Evolutionary conservation across 257 asterid species (phyloP), one percentile per base, ranked within the genome.

Genomic region (Ophiorrhiza pumila): DNA sequence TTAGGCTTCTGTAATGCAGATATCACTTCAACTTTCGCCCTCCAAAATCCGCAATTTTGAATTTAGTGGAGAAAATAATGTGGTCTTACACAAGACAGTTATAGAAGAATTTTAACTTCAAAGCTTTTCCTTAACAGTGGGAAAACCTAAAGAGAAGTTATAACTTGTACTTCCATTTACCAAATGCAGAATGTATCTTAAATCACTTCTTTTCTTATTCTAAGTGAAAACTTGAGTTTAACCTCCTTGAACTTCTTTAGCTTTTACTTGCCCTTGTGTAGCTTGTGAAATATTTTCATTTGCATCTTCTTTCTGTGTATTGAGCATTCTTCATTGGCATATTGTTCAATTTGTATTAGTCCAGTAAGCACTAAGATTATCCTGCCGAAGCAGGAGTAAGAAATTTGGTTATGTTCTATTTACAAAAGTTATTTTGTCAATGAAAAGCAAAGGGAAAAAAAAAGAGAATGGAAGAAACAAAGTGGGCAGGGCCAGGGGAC

Each of bases 41-140:
- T 47, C 58, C 53, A 22, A 14, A 27, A 45, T n/a, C n/a, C n/a
- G 47, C 31, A 55, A 35, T n/a, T 45, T 23, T 69, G 34, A 4
- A 52, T 34, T 5, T 69, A 27, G 31, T 13, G 18, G 47, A 9
- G 27, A 50, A 29, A 5, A 50, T 11, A 50, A 39, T 14, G 27
- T 1, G 7, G 25, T 27, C 25, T 56, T n/a, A 68, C 3, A 2
- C n/a, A 22, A 50, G 73, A 23, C 42, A 69, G 60, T 69, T 52
- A 35, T 31, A 14, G 34, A 39, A 55, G 37, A 72, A 32, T 32
- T n/a, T 71, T 12, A 41, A 71, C 75, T 58, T 58, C 27, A 41
- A 42, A 71, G 50, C 8, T 34, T n/a, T 52, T 52, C 34, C 35
- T 27, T 69, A 39, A 14, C 45, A 35, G 5, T 17, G 50, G 39